Base-by-base conservation (phyloP, 1,139 yeast genomes). In the Suhomyces chickasaworum region DNA sequence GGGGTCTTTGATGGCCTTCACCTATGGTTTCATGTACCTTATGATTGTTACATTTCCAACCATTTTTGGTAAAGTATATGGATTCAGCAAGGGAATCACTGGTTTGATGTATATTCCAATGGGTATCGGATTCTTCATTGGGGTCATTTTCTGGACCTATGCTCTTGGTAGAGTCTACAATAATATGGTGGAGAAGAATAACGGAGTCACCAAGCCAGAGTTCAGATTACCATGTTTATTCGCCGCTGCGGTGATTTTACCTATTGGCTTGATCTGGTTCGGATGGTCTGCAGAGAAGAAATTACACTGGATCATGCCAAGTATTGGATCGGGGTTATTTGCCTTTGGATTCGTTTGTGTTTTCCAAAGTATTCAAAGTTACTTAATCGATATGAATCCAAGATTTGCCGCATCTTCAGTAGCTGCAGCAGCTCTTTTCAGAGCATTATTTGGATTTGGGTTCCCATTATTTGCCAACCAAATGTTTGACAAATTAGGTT, bases 291-390 rank as follows among this genome's bases (percentile, higher is more conserved):
- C 74, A 2, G 61, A 73, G 53, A 58, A 61, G 48, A 59, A 68
- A 46, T 56, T 72, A 32, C 78, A 70, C 51, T 74, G 78, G 78
- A 70, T 74, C 27, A 71, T 72, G 75, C 78, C 78, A 1, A 70
- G 74, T 3, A 63, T 73, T 42, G 78, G 78, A 6, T 64, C 73
- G 10, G 76, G 64, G 1, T 64, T 74, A 8, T 74, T 72, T 64
- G 76, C 75, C 2, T 71, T 72, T 58, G 75, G 75, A 1, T 62
- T 74, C 36, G 72, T 72, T 13, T 71, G 77, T 53, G 77, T 73
- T 5, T 73, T 74, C 58, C 77, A 72, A 53, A 59, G 75, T 3
- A 64, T 68, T 30, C 79, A 73, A 52, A 70, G 69, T 44, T 73
- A 73, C 50, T 64, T 74, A 55, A 73, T 74, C 44, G 78, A 74